Evolutionary conservation across 2,329 filamentous ascomycete species (phyloP).

Genomic region (Cladosporium sp.): DNA sequence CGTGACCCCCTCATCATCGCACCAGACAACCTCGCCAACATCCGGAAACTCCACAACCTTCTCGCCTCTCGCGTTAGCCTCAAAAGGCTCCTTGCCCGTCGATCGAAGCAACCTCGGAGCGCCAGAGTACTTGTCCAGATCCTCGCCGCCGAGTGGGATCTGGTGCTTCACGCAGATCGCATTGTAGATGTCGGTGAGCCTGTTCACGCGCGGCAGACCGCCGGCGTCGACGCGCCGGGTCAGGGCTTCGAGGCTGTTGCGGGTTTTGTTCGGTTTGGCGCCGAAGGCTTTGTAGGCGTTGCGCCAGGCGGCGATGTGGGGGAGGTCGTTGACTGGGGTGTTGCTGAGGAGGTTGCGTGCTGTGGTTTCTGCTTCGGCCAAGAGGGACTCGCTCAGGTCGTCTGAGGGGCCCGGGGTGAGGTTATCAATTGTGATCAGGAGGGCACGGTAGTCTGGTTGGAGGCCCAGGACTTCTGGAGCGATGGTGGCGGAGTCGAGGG

Average conservation of each 20-base stretch:
- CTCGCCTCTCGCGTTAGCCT: conserved; percentile 33
- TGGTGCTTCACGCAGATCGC: conserved; percentile 43
- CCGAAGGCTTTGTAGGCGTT: conserved; percentile 43
- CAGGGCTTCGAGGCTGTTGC: conserved; percentile 41
- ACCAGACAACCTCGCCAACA: conserved; percentile 43
- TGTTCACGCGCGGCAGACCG: conserved; percentile 41
- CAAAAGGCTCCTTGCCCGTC: conserved; percentile 39
- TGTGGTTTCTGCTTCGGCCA: conserved; percentile 33
- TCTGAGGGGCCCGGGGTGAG: conserved; percentile 39
- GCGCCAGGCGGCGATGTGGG: conserved; percentile 42
- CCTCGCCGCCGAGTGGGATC: conserved; percentile 42
- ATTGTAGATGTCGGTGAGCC: conserved; percentile 44
- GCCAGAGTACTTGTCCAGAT: conserved; percentile 41
- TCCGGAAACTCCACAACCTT: conserved; percentile 27
- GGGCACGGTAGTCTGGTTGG: conserved; percentile 41
- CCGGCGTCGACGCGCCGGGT: conserved; percentile 35
- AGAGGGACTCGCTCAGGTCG: conserved; percentile 32
- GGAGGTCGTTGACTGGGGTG: conserved; percentile 34
- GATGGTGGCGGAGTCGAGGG: conserved; percentile 22
- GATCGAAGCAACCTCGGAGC: conserved; percentile 35
- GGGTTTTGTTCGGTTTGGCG: conserved; percentile 41
- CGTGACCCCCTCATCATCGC: conserved; percentile 41
- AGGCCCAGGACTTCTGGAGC: conserved; percentile 36
- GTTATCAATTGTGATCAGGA: conserved; percentile 38
- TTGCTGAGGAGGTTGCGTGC: conserved; percentile 21